Conservation (phyloP, 139 green algal species). For the Chlorella sp. region DNA sequence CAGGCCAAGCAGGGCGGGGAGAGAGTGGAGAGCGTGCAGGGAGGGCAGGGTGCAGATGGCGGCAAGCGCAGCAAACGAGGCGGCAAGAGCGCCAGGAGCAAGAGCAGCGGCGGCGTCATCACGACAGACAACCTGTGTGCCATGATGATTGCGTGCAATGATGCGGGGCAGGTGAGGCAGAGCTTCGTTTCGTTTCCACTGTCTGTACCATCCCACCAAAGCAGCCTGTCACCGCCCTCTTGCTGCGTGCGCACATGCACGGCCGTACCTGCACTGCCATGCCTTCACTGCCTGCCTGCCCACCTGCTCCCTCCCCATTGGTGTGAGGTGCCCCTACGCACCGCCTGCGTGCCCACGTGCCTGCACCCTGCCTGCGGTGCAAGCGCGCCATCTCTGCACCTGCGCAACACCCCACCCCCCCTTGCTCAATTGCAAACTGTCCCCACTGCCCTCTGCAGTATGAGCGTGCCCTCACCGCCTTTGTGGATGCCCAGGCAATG, state of each 20-base stretch:
- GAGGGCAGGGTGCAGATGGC: not conserved
- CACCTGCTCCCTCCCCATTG: not conserved
- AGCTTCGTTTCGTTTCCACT: not conserved
- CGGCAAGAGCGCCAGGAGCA: not conserved
- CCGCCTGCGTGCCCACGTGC: not conserved
- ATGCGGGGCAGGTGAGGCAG: conserved; percentile 10
- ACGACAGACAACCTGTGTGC: conserved; percentile 39
- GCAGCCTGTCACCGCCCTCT: not conserved
- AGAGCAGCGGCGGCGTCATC: conserved; percentile 1
- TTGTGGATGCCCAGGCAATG: conserved; percentile 18
- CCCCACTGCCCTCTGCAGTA: conserved; percentile 16
- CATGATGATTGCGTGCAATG: conserved; percentile 30
- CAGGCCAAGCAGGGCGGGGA: too few species aligned
- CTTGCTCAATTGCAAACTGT: not conserved
- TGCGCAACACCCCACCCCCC: not conserved
- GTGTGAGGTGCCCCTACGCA: not conserved
- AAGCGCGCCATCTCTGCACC: too few species aligned
- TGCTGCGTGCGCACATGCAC: not conserved
- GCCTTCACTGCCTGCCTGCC: not conserved
- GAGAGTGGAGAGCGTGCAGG: too few species aligned
- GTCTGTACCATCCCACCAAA: not conserved
- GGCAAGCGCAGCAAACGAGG: not conserved
- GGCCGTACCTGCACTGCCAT: not conserved
- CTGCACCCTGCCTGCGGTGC: not conserved
- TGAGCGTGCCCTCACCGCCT: conserved; percentile 46